phyloP scores from a whole-genome alignment of 2,329 filamentous ascomycete species.

The Clonostachys rhizophaga region DNA sequence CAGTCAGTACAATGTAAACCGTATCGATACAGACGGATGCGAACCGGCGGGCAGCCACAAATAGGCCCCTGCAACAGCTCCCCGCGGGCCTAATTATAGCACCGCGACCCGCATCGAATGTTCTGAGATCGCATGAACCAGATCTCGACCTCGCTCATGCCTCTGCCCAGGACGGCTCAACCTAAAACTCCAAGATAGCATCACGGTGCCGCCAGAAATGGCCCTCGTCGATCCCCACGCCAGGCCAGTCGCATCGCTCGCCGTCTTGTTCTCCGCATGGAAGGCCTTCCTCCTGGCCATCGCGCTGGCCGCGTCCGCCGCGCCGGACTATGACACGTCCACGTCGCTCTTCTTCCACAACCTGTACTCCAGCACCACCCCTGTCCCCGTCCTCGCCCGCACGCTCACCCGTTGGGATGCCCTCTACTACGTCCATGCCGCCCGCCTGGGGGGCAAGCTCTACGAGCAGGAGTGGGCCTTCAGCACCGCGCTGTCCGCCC shows the following conservation, averaged over 20 bases:
- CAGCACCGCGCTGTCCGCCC: conserved; percentile 42
- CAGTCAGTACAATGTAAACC: no score
- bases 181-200: not conserved
- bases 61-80: no score
- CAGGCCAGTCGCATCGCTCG: conserved; percentile 14
- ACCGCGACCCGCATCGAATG: no score
- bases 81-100: no score
- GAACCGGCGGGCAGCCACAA: no score
- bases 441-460: conserved; percentile 54
- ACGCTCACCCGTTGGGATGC: conserved; percentile 75
- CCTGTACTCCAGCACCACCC: conserved; percentile 28
- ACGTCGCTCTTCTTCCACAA: conserved; percentile 41
- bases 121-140: not conserved
- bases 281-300: conserved; percentile 63
- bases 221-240: conserved; percentile 7
- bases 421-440: conserved; percentile 65
- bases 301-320: conserved; percentile 44
- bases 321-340: conserved; percentile 75
- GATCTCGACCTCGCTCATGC: not conserved
- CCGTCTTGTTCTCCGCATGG: conserved; percentile 53
- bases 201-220: conserved; percentile 3
- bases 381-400: conserved; percentile 30
- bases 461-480: conserved; percentile 89
- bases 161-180: not conserved
- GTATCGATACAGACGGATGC: no score